Base-by-base conservation (phyloP, 345 rosid genomes). In the Laguncularia racemosa region DNA sequence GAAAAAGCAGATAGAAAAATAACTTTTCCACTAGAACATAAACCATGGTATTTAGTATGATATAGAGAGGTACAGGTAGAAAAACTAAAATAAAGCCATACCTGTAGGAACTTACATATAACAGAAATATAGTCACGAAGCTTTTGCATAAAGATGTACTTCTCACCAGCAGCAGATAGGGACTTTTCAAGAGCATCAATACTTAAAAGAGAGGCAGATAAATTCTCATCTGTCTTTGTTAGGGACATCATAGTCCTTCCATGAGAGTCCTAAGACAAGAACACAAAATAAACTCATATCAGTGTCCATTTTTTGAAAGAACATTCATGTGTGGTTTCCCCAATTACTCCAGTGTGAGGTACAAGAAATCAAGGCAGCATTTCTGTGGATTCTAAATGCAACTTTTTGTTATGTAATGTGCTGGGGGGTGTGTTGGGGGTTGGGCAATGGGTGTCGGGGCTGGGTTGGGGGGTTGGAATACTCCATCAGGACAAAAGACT, bases 101-200 rank as follows among this genome's bases (percentile, higher is more conserved):
- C 97, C 97, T 93, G 91, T 90, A 93, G 80, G 77, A 93, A 89
- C 70, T 87, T 92, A 76, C 97, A 89, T 76, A 87, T 67, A 79
- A 84, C 88, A 81, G 99, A 84, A 77, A 93, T 74, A 77, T 80
- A 93, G 85, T 85, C 80, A 78, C 95, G 95, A 70, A 93, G 90
- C 83, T 87, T 87, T 82, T 93, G 97, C 99, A 87, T 84, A 85
- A 87, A 93, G 76, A 93, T 78, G 89, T 78, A 93, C 96, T 85
- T 89, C 85, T 93, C 97, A 77, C 90, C 90, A 60, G 97, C 96
- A 50, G 86, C 92, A 67, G 88, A 63, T 49, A 83, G 71, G 68
- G 95, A 77, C 58, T 73, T 82, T 60, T 93, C 97, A 60, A 89
- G 88, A 53, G 77, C 75, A 69, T 84, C 75, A 64, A 89, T 81